These are phyloP conservation scores for Ustilago lituana DNA, from an alignment of 1,284 basidiomycete species.

Conservation along the genomic window DNA sequence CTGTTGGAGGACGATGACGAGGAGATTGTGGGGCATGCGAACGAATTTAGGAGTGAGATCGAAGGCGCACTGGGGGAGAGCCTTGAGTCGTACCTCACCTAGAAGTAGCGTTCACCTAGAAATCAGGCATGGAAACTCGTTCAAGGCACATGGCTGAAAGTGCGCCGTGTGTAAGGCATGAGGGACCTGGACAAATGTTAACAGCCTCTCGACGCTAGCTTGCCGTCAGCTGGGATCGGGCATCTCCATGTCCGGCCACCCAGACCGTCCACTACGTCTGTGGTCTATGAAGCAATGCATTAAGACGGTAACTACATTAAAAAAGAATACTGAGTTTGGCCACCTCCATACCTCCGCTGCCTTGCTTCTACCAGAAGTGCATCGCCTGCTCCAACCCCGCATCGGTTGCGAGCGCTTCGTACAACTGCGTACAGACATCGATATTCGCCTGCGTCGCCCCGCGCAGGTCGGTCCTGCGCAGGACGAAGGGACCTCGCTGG, in stretches of 20 bases:
- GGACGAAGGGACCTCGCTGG: slow-evolving; percentile 6
- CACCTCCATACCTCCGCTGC: too few relatives aligned
- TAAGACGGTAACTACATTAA: too few relatives aligned
- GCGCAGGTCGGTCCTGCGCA: slow-evolving; percentile 23
- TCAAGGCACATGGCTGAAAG: too few relatives aligned
- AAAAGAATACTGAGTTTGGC: neutral
- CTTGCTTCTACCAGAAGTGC: slow-evolving; percentile 39
- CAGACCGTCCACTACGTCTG: too few relatives aligned
- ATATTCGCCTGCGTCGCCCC: slow-evolving; percentile 33
- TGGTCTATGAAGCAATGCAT: too few relatives aligned
- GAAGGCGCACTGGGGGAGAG: slow-evolving; percentile 68
- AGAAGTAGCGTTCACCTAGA: neutral
- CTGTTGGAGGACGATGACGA: slow-evolving; percentile 70
- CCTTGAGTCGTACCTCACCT: slow-evolving; percentile 67
- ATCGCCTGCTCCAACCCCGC: slow-evolving; percentile 23
- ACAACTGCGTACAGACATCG: slow-evolving; percentile 16
- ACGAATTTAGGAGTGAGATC: slow-evolving; percentile 68
- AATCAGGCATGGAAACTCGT: too few relatives aligned
- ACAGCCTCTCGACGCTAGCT: too few relatives aligned
- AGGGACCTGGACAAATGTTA: too few relatives aligned
- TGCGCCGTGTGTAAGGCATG: too few relatives aligned
- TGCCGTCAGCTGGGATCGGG: too few relatives aligned
- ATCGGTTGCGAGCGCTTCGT: slow-evolving; percentile 14
- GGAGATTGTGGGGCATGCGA: slow-evolving; percentile 68
- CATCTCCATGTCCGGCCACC: too few relatives aligned